These are phyloP conservation scores for Serendipita sp. DNA, from an alignment of 1,284 basidiomycete genomes.

Conservation along the genomic window DNA sequence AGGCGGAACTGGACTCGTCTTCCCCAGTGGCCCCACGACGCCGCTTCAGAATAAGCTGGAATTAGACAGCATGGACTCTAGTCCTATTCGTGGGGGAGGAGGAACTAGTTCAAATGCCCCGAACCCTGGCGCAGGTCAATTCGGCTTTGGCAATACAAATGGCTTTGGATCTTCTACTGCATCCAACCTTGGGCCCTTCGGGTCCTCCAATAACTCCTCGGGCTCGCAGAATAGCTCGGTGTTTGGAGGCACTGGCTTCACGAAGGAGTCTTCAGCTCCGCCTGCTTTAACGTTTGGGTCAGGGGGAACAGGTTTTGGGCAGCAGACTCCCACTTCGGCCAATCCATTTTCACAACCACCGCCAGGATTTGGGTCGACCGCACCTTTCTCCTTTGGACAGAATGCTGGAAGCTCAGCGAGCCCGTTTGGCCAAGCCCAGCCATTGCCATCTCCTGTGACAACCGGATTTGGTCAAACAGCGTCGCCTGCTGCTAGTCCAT, in stretches of 20 bases:
- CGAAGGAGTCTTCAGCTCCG: background rate
- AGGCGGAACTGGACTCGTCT: background rate
- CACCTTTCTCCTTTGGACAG: background rate
- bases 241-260: background rate
- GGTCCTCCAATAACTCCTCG: background rate
- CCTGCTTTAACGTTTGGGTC: background rate
- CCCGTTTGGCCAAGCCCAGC: background rate
- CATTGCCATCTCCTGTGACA: background rate
- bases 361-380: background rate
- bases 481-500: conserved; percentile 1
- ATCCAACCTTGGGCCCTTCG: background rate
- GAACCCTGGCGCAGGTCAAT: background rate
- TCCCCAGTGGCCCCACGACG: background rate
- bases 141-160: background rate
- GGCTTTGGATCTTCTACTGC: background rate
- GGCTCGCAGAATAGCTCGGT: background rate
- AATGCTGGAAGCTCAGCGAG: background rate
- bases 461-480: background rate
- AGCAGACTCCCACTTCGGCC: background rate
- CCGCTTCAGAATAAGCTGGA: conserved; percentile 2
- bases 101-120: background rate
- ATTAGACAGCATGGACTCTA: conserved; percentile 2
- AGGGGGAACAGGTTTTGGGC: background rate
- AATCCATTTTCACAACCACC: background rate
- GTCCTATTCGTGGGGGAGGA: conserved; percentile 4